These are phyloP conservation scores for Parachaetomium inaequale DNA, from an alignment of 495 filamentous ascomycete species.

Conservation along the genomic window DNA sequence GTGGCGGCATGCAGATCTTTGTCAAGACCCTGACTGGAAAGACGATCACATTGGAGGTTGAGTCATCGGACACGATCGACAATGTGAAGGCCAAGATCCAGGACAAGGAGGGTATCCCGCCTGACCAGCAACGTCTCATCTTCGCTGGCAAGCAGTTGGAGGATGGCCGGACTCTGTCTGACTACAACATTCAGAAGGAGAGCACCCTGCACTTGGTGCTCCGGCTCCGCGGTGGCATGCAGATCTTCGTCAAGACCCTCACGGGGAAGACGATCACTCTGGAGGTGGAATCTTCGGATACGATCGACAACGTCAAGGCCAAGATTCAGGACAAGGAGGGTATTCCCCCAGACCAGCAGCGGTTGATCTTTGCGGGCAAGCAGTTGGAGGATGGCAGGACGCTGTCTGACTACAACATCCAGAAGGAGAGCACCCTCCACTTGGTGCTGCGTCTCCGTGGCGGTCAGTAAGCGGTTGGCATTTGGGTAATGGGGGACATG, in stretches of 20 bases:
- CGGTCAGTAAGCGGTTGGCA: conserved; percentile 56
- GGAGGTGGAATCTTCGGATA: conserved; percentile 85
- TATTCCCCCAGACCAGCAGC: conserved; percentile 85
- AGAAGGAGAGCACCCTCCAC: conserved; percentile 88
- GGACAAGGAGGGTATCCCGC: conserved; percentile 99
- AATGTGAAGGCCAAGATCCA: conserved; percentile 96
- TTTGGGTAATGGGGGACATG: conserved; percentile 1
- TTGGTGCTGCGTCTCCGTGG: conserved; percentile 85
- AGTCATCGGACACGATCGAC: conserved; percentile 88
- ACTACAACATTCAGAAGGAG: conserved; percentile 99
- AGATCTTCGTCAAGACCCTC: conserved; percentile 91
- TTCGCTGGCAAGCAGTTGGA: conserved; percentile 86
- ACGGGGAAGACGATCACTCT: conserved; percentile 92
- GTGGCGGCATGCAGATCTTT: conserved; percentile 98
- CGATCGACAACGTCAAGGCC: conserved; percentile 87
- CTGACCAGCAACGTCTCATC: conserved; percentile 98
- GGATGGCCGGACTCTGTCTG: conserved; percentile 83
- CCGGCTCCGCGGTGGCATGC: conserved; percentile 95
- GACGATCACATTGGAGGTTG: conserved; percentile 90
- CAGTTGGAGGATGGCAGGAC: conserved; percentile 84
- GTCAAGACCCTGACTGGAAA: conserved; percentile 80
- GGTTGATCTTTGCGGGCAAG: conserved; percentile 88
- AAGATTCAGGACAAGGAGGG: conserved; percentile 96
- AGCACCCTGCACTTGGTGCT: conserved; percentile 96
- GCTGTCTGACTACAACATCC: conserved; percentile 87